Percentiles rank a stretch among this genome's conserved stretches.
These are phyloP conservation scores for Eremothecium coryli DNA, from an alignment of 1,139 yeast species.

Conservation along the genomic window DNA sequence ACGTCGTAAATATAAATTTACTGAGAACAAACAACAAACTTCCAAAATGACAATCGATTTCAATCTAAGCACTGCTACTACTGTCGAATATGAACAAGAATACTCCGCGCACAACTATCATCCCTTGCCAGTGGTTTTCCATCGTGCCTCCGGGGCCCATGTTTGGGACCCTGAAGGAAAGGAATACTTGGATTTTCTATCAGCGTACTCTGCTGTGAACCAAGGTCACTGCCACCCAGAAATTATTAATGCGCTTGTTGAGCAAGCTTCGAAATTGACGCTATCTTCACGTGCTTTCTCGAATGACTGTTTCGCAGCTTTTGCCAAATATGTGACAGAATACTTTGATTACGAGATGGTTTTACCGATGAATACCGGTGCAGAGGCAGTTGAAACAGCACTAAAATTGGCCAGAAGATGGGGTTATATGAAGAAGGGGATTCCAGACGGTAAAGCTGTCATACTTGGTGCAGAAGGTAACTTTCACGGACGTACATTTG, in stretches of 20 bases:
- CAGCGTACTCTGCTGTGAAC: conserved; percentile 94
- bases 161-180: conserved; percentile 98
- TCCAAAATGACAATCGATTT: conserved; percentile 23
- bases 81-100: conserved; percentile 60
- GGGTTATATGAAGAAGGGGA: conserved; percentile 88
- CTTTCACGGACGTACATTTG: conserved; percentile 95
- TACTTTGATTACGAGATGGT: conserved; percentile 87
- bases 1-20: too few relatives aligned
- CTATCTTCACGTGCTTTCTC: conserved; percentile 90
- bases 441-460: conserved; percentile 74
- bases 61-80: conserved; percentile 53
- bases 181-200: conserved; percentile 75
- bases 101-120: conserved; percentile 96
- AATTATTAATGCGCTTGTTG: conserved; percentile 73
- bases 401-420: conserved; percentile 92
- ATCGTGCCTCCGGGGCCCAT: conserved; percentile 79
- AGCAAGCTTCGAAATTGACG: conserved; percentile 79
- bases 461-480: conserved; percentile 79
- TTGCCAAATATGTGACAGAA: conserved; percentile 83
- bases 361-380: conserved; percentile 97
- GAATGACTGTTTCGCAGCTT: conserved; percentile 77
- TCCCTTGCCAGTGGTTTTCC: conserved; percentile 90
- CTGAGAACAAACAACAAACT: too few relatives aligned
- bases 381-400: conserved; percentile 96
- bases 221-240: conserved; percentile 98